These are phyloP conservation scores for Teunomyces panamensis DNA, from an alignment of 805 yeast species.

Conservation along the genomic window DNA sequence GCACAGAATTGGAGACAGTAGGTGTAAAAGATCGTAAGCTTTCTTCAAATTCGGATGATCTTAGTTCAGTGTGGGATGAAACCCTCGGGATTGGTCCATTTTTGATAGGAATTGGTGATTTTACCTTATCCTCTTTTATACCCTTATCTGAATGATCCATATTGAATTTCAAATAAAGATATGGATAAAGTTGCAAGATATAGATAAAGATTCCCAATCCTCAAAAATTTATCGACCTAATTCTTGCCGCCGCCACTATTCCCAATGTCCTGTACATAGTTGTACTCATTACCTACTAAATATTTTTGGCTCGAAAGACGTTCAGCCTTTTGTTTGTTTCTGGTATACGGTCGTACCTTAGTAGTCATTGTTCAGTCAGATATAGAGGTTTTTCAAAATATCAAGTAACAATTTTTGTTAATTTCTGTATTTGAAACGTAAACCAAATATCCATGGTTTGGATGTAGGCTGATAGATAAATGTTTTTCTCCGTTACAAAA, in stretches of 20 bases:
- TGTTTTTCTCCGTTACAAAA: no score
- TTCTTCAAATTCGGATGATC: not conserved
- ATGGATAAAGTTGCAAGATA: not conserved
- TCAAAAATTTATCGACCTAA: not conserved
- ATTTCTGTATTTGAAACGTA: no score
- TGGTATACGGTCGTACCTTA: no score
- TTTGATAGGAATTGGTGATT: conserved; percentile 20
- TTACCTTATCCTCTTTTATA: not conserved
- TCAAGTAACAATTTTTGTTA: no score
- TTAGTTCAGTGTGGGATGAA: conserved; percentile 3
- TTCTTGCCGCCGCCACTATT: conserved; percentile 2
- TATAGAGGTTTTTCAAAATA: no score
- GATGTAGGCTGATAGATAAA: no score
- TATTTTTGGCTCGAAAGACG: not conserved
- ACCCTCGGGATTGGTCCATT: conserved; percentile 6
- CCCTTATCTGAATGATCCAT: conserved; percentile 1
- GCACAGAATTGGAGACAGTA: conserved; percentile 11
- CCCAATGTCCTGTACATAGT: not conserved
- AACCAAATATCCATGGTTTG: no score
- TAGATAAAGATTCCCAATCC: not conserved
- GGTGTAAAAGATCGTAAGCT: conserved; percentile 26
- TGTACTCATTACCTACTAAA: not conserved
- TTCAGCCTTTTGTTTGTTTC: no score
- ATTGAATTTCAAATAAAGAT: not conserved
- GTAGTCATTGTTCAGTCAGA: no score